Evolutionary conservation across 441 rosid genomes (phyloP), one percentile per base, ranked within the genome.

Genomic region (Bruguiera hainesii): DNA sequence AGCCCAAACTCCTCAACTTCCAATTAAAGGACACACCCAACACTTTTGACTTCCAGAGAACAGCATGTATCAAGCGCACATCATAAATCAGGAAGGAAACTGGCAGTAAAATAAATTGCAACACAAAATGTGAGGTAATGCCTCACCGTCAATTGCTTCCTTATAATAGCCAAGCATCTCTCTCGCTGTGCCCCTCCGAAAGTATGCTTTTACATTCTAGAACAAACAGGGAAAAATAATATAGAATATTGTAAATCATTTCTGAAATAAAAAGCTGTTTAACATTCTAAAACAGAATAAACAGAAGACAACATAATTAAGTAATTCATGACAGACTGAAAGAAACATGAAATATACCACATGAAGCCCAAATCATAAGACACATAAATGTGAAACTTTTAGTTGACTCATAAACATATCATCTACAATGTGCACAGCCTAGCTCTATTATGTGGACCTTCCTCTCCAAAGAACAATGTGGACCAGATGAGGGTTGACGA

Each of bases 181-280:
- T 76, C 96, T 82, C 15, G 99, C 96, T 30, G 98, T 92, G 76
- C 95, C 99, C 84, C 99, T 87, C 60, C 98, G 81, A 62, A 95
- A 76, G 80, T 87, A 91, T 56, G 99, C 91, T 81, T 95, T 95
- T 49, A 91, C 89, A 63, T 89, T 89, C 97, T 92, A 30, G 19
- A 61, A 15, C 66, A 75, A 21, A 33, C 30, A 60, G 20, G 48
- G 60, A 33, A 39, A n/a, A 23, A 49, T 59, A 55, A 33, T 30
- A 51, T 15, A 37, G 29, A 1, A 52, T 42, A 2, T 35, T 58
- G 7, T 33, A 50, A 46, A 51, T 19, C 20, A 15, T 10, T 59
- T 29, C 15, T 39, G 58, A 29, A 15, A 30, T 6, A 13, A 23
- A 0, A 23, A 3, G 3, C 29, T 21, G 13, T 42, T 29, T 26